Percentiles rank a stretch among this genome's conserved stretches.
Conservation (phyloP, 2,329 filamentous ascomycete genomes). For the Exophiala mesophila region DNA sequence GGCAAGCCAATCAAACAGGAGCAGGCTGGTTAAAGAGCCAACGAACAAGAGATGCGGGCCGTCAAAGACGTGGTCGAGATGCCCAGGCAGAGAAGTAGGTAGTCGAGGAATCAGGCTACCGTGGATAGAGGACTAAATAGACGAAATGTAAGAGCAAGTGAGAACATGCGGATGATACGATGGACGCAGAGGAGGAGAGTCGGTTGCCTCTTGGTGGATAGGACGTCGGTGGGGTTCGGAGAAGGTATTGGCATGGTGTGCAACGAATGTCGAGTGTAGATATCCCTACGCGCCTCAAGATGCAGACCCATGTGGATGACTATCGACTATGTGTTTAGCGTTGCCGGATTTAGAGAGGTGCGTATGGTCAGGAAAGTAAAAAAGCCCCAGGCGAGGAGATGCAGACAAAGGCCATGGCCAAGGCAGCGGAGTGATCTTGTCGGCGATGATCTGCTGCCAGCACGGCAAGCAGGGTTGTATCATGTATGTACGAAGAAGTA, state of each 20-base stretch:
- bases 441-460: too few relatives aligned
- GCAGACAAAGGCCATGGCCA: too few relatives aligned
- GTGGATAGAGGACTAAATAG: conserved; percentile 17
- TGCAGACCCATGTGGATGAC: conserved; percentile 21
- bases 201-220: conserved; percentile 14
- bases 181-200: conserved; percentile 11
- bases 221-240: conserved; percentile 8
- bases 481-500: too few relatives aligned
- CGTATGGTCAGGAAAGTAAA: conserved; percentile 3
- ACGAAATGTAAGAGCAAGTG: conserved; percentile 14
- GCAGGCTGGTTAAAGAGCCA: conserved; percentile 11
- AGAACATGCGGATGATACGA: conserved; percentile 8
- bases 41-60: conserved; percentile 8
- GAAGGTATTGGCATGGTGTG: conserved; percentile 5
- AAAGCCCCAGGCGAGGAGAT: background rate
- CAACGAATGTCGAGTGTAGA: background rate
- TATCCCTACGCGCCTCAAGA: conserved; percentile 10
- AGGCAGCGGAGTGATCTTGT: too few relatives aligned
- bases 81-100: conserved; percentile 15
- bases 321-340: conserved; percentile 16
- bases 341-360: conserved; percentile 19
- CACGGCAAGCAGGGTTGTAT: too few relatives aligned
- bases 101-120: background rate
- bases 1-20: conserved; percentile 15
- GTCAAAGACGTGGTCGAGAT: conserved; percentile 15